These are phyloP conservation scores for Musa itinerans DNA, from an alignment of 176 grass and related monocot genomes.

Conservation along the genomic window DNA sequence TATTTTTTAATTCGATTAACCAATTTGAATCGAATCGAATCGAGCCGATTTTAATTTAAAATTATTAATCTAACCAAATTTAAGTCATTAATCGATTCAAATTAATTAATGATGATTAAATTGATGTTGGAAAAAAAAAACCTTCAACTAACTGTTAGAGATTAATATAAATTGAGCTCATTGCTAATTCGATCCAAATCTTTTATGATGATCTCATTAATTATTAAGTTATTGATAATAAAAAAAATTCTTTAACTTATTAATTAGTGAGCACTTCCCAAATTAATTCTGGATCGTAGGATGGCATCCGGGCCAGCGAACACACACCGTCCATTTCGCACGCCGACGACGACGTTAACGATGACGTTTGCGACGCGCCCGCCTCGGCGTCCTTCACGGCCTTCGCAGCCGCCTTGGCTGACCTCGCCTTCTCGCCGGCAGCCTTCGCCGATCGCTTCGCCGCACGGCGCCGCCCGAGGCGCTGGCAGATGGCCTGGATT, in stretches of 20 bases:
- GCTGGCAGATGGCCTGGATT: conserved; percentile 82
- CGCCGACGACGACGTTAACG: not conserved
- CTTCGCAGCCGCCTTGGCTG: conserved; percentile 24
- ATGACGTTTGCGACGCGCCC: not conserved
- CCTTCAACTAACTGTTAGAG: too few species aligned
- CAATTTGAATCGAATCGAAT: too few species aligned
- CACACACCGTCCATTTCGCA: conserved; percentile 33
- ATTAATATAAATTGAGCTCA: too few species aligned
- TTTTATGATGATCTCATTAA: too few species aligned
- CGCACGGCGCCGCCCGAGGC: conserved; percentile 38
- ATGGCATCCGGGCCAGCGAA: conserved; percentile 60
- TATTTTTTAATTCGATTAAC: too few species aligned
- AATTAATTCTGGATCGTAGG: conserved; percentile 78
- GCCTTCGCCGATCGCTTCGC: conserved; percentile 22
- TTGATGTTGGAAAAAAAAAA: too few species aligned
- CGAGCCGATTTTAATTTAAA: too few species aligned
- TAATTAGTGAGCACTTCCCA: conserved; percentile 65
- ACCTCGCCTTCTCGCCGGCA: conserved; percentile 14
- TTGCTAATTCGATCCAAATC: too few species aligned
- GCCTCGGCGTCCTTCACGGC: conserved; percentile 1
- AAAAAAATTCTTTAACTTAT: not conserved
- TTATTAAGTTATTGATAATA: not conserved
- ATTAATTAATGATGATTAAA: too few species aligned
- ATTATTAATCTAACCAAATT: too few species aligned
- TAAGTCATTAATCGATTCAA: too few species aligned